These are phyloP conservation scores for Claviceps capensis DNA, from an alignment of 2,329 filamentous ascomycete genomes.

Conservation along the genomic window DNA sequence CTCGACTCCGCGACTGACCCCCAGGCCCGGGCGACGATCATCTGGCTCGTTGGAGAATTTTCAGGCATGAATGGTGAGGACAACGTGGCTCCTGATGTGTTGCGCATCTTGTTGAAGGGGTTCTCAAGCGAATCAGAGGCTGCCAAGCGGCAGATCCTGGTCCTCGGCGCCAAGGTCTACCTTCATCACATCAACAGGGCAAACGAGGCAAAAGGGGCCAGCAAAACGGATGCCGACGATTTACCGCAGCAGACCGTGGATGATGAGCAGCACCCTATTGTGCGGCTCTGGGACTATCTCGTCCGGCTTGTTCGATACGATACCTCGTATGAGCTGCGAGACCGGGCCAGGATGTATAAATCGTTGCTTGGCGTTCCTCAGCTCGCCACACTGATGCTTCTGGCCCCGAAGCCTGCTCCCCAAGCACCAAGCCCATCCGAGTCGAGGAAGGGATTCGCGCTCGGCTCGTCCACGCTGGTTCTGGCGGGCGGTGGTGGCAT, in stretches of 20 bases:
- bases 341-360: constrained; percentile 79
- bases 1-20: constrained; percentile 80
- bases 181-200: constrained; percentile 69
- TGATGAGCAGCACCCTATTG: constrained; percentile 46
- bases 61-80: constrained; percentile 65
- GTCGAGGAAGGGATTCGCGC: constrained; percentile 57
- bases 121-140: constrained; percentile 75
- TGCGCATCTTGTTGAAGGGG: constrained; percentile 74
- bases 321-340: constrained; percentile 85
- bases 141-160: constrained; percentile 80
- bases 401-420: constrained; percentile 88
- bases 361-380: constrained; percentile 72
- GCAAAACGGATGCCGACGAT: constrained; percentile 18
- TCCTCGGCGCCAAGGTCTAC: constrained; percentile 94
- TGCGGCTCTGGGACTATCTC: constrained; percentile 71
- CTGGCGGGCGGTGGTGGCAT: constrained; percentile 62
- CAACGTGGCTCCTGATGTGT: constrained; percentile 84
- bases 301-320: constrained; percentile 82
- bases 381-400: constrained; percentile 75
- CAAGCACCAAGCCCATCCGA: constrained; percentile 84
- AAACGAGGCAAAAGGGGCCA: constrained; percentile 26
- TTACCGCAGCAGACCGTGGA: constrained; percentile 12
- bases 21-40: constrained; percentile 81
- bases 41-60: constrained; percentile 96
- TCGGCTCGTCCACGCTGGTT: constrained; percentile 78